Evolutionary conservation across 805 yeast genomes (phyloP).

Genomic region (Candida krabiensis): DNA sequence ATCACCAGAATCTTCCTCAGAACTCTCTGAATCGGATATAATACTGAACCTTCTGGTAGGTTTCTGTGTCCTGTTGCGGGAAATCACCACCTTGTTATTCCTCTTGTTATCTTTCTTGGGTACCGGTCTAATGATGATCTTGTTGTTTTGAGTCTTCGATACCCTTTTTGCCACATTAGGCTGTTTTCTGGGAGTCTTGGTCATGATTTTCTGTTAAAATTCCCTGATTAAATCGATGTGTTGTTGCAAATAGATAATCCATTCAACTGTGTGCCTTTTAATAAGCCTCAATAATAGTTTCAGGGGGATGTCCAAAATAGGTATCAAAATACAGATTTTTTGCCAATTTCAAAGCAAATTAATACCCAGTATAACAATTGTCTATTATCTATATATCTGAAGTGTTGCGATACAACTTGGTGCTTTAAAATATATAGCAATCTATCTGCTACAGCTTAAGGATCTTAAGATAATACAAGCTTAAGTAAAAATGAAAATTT

Average conservation of each 20-base stretch:
- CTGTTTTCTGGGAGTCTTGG: slow-evolving; percentile 32
- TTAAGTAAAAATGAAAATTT: slow-evolving; percentile 16
- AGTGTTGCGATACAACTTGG: no score
- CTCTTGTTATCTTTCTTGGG: slow-evolving; percentile 29
- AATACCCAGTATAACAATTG: no score
- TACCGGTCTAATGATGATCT: slow-evolving; percentile 22
- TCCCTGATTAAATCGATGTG: background rate
- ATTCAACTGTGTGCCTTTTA: no score
- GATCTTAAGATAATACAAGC: slow-evolving; percentile 4
- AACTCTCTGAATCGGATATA: slow-evolving; percentile 22
- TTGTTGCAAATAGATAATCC: no score
- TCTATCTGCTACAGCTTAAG: no score
- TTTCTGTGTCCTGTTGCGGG: slow-evolving; percentile 2
- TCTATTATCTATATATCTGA: no score
- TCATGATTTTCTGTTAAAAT: slow-evolving; percentile 20
- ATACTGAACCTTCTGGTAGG: slow-evolving; percentile 28
- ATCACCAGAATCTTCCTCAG: slow-evolving; percentile 18
- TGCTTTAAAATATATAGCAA: no score
- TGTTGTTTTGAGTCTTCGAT: slow-evolving; percentile 27
- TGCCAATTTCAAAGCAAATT: no score
- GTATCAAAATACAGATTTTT: no score
- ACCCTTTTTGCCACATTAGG: slow-evolving; percentile 26
- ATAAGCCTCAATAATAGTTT: no score
- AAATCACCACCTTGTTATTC: slow-evolving; percentile 7
- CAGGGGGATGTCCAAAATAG: no score